Conservation (phyloP, 1,139 yeast genomes). For the Hyphopichia burtonii region DNA sequence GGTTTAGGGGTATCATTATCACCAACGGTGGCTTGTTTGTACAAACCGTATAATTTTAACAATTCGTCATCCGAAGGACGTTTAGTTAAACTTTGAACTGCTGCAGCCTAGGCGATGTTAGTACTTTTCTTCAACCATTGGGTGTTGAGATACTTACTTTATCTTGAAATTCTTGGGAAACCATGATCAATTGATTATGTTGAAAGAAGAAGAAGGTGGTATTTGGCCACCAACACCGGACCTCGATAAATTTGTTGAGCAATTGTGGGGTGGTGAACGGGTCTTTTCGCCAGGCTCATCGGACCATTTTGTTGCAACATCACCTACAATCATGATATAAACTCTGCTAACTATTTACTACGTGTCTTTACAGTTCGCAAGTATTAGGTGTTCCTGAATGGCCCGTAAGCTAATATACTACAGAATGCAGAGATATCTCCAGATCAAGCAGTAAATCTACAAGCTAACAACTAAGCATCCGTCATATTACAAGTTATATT, state of each 20-base stretch:
- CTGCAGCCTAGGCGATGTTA: slow-evolving; percentile 58
- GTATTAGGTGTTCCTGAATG: too few relatives aligned
- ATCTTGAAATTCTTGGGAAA: slow-evolving; percentile 53
- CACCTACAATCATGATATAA: too few relatives aligned
- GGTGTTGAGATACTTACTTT: slow-evolving; percentile 38
- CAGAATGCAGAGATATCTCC: too few relatives aligned
- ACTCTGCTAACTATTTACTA: too few relatives aligned
- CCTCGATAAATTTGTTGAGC: background rate
- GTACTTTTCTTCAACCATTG: background rate
- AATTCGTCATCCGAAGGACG: slow-evolving; percentile 88
- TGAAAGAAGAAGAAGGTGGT: background rate
- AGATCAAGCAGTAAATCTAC: too few relatives aligned
- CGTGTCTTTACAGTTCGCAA: too few relatives aligned
- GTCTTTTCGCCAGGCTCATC: too few relatives aligned
- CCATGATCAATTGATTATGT: slow-evolving; percentile 29
- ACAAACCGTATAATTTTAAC: slow-evolving; percentile 80
- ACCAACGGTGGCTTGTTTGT: slow-evolving; percentile 96
- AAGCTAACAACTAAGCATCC: too few relatives aligned
- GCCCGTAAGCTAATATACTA: too few relatives aligned
- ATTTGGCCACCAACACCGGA: background rate
- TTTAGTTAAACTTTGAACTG: slow-evolving; percentile 70
- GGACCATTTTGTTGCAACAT: too few relatives aligned
- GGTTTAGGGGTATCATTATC: slow-evolving; percentile 85
- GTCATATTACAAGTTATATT: too few relatives aligned
- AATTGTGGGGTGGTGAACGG: background rate